Base-by-base conservation (phyloP, 306 rosid species). In the Inga oerstediana region DNA sequence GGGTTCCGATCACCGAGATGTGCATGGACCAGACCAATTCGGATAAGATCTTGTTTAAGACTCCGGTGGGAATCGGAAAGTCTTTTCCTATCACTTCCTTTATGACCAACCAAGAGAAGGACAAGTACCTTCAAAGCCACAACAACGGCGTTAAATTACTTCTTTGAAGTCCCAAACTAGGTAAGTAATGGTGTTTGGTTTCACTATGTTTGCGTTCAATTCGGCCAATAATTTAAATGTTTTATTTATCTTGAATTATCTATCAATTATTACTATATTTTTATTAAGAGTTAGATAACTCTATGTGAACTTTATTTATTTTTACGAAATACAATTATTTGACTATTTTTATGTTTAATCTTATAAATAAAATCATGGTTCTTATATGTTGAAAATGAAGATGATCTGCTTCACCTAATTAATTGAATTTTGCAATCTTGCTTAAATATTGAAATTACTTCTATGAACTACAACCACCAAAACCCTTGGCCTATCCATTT, bases 1-100 rank as follows among this genome's bases (percentile, higher is more conserved):
- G 98, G 98, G 97, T 94, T 35, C 94, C 97, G 0, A 86, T 94
- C 1, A 13, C 83, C 22, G 97, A 94, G 86, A 94, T 94, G 97
- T 74, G 89, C 82, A 85, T 92, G 10, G 95, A 94, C 6, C 92
- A 87, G 35, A 89, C 87, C 0, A 77, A 70, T 4, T 70, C 72
- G 15, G 56, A 83, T 68, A 92, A 92, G 80, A 94, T 92, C 1
- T 2, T 75, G 3, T 94, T 94, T 86, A 89, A 81, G 88, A 92
- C 98, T 43, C 94, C 94, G 0, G 24, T 94, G 87, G 98, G 98
- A 10, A 89, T 94, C 5, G 98, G 98, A 0, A 92, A 62, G 86
- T 86, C 97, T n/a, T 92, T 39, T 72, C 98, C 91, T 10, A 0
- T 88, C 3, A 87, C 89, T 1, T 92, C 92, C 1, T 94, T 94